Percentiles rank a stretch among this genome's conserved stretches.
phyloP scores from a whole-genome alignment of 2,329 filamentous ascomycete species.

The Aspergillus fumigatus region DNA sequence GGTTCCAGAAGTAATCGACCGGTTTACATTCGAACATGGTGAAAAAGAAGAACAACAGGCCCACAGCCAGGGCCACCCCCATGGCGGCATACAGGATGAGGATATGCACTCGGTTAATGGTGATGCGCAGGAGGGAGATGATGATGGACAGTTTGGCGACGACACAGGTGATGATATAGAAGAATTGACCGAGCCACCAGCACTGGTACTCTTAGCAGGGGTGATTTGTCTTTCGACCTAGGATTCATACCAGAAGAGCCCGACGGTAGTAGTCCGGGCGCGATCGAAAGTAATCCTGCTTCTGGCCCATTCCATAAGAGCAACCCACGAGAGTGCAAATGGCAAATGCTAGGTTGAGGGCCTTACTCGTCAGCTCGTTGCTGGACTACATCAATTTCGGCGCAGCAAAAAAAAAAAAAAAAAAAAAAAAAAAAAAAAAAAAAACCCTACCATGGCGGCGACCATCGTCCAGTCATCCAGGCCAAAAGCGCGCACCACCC shows the following conservation, averaged over 20 bases:
- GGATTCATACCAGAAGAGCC: constrained; percentile 21
- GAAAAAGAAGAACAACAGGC: constrained; percentile 47
- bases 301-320: constrained; percentile 21
- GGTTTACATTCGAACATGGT: constrained; percentile 50
- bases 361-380: constrained; percentile 7
- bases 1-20: constrained; percentile 47
- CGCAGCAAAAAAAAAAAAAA: no score
- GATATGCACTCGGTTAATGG: constrained; percentile 42
- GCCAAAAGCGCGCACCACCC: constrained; percentile 28
- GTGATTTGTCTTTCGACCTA: neutral
- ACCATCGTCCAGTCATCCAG: constrained; percentile 20
- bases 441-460: constrained; percentile 11
- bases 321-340: constrained; percentile 24
- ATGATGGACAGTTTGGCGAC: constrained; percentile 48
- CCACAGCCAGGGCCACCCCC: constrained; percentile 38
- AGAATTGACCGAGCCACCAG: constrained; percentile 51
- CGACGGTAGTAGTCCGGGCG: constrained; percentile 16
- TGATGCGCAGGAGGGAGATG: constrained; percentile 49
- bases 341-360: constrained; percentile 23
- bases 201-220: constrained; percentile 8
- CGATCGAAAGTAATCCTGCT: constrained; percentile 13
- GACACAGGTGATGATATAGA: constrained; percentile 46
- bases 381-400: neutral
- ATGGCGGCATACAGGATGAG: constrained; percentile 46
- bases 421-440: no score